Conservation (phyloP, 352 stramenopile species). For the Globisporangium okanoganense region DNA sequence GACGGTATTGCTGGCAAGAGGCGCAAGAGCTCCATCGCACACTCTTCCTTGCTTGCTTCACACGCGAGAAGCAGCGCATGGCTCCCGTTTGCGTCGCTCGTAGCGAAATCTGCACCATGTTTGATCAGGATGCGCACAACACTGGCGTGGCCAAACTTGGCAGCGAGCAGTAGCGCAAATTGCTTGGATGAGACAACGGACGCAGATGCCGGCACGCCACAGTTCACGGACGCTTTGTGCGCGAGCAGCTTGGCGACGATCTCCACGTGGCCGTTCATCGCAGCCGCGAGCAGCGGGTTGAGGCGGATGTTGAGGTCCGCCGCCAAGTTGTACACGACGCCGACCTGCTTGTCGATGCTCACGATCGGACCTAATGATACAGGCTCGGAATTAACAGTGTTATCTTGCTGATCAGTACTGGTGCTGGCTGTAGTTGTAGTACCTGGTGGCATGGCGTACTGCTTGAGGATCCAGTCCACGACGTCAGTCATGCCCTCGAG, state of each 20-base stretch:
- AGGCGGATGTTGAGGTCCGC: conserved; percentile 55
- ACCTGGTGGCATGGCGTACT: too few relatives aligned
- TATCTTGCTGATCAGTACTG: not conserved
- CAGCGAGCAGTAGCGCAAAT: conserved; percentile 86
- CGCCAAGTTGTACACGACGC: conserved; percentile 69
- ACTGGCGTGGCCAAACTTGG: conserved; percentile 88
- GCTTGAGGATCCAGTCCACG: conserved; percentile 34
- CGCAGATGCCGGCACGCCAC: conserved; percentile 11
- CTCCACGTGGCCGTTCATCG: conserved; percentile 68
- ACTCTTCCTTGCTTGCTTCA: conserved; percentile 44
- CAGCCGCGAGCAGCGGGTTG: conserved; percentile 56
- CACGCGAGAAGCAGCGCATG: conserved; percentile 59
- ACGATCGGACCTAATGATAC: not conserved
- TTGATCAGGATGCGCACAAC: conserved; percentile 77
- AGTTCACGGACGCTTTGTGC: conserved; percentile 23
- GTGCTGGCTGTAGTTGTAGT: not conserved
- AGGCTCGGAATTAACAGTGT: not conserved
- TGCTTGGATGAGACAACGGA: conserved; percentile 19
- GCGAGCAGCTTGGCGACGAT: conserved; percentile 48
- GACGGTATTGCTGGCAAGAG: conserved; percentile 6
- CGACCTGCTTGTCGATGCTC: conserved; percentile 45
- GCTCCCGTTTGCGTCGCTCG: conserved; percentile 38
- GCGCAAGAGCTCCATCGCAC: conserved; percentile 39
- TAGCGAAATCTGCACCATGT: conserved; percentile 27
- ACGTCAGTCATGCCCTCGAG: conserved; percentile 57